Conservation (phyloP, 2,329 filamentous ascomycete species). For the Calonectria naviculata region DNA sequence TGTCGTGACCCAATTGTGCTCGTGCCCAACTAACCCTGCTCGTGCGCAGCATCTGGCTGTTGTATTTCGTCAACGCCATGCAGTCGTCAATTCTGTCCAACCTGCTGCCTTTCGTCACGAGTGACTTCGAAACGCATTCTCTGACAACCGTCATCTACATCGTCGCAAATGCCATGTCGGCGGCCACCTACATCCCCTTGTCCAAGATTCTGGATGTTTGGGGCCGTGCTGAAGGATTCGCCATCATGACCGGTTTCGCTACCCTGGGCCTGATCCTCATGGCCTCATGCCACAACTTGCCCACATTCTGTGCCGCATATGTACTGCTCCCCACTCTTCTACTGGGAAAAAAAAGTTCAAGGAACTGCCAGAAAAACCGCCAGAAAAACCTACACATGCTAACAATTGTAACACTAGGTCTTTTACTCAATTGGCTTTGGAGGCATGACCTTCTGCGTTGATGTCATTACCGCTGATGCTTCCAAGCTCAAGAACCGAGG, state of each 20-base stretch:
- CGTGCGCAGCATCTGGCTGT: slow-evolving; percentile 51
- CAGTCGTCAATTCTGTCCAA: slow-evolving; percentile 55
- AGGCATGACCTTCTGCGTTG: slow-evolving; percentile 70
- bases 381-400: no score
- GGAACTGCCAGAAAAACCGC: no score
- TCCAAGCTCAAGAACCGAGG: slow-evolving; percentile 54
- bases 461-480: slow-evolving; percentile 75
- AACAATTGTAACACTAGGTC: slow-evolving; percentile 48
- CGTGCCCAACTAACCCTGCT: neutral
- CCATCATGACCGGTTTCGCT: slow-evolving; percentile 60
- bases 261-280: slow-evolving; percentile 67
- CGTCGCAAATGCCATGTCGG: slow-evolving; percentile 63
- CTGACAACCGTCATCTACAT: slow-evolving; percentile 64
- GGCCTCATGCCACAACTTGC: slow-evolving; percentile 60
- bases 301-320: slow-evolving; percentile 63
- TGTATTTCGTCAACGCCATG: slow-evolving; percentile 62
- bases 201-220: slow-evolving; percentile 71
- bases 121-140: slow-evolving; percentile 62
- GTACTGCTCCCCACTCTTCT: slow-evolving; percentile 28
- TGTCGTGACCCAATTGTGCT: neutral
- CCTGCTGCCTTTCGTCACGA: slow-evolving; percentile 59
- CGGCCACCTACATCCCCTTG: slow-evolving; percentile 69
- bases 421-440: slow-evolving; percentile 72
- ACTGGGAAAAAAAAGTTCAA: no score
- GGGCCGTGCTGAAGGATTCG: slow-evolving; percentile 69